These are phyloP conservation scores for Bryum argenteum DNA, from an alignment of 225 moss, liverwort and hornwort genomes.

Conservation along the genomic window DNA sequence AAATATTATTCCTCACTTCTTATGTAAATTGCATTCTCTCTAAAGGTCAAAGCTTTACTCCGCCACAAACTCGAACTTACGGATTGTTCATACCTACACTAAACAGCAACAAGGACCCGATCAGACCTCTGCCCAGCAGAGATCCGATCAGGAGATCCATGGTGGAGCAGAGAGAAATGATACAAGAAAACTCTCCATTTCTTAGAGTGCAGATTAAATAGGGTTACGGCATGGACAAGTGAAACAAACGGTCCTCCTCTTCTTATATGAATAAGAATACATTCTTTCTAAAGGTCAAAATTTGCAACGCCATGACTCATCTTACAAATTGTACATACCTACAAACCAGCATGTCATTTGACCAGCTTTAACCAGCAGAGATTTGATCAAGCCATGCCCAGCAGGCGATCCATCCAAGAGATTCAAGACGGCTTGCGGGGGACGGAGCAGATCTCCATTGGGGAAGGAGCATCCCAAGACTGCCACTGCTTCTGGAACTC, in stretches of 20 bases:
- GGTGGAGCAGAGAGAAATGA: too few species aligned
- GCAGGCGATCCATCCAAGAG: neutral
- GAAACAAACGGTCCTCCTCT: neutral
- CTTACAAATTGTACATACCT: neutral
- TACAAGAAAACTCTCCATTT: neutral
- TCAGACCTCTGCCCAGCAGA: too few species aligned
- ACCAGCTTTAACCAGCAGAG: too few species aligned
- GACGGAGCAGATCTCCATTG: constrained; percentile 47
- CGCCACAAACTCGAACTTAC: too few species aligned
- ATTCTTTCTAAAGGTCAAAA: neutral
- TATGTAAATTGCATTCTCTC: neutral
- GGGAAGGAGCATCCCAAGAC: constrained; percentile 69
- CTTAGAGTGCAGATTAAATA: neutral
- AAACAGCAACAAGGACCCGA: too few species aligned
- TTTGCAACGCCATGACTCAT: neutral
- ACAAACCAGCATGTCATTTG: neutral
- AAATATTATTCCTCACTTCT: too few species aligned
- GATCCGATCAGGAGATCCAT: too few species aligned
- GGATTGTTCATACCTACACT: too few species aligned
- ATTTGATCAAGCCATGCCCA: too few species aligned
- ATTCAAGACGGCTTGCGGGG: too few species aligned
- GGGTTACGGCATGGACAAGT: neutral
- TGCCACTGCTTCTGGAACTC: constrained; percentile 73
- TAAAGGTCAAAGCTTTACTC: constrained; percentile 17
- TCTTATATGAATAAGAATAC: neutral